Evolutionary conservation across 257 asterid species (phyloP).

Genomic region (Lycium barbarum): DNA sequence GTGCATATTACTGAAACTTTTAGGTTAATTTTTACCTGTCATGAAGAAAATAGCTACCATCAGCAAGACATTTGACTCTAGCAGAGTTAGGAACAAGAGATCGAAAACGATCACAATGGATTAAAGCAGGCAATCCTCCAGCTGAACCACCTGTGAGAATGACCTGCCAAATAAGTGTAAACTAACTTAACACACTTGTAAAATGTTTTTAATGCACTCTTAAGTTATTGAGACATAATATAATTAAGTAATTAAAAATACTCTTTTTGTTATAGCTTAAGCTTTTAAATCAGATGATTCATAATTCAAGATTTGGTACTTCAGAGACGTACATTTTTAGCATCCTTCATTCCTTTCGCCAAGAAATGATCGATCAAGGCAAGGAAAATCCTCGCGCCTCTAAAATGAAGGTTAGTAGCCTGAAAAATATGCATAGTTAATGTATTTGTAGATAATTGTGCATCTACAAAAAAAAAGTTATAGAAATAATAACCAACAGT

Average conservation of each 20-base stretch:
- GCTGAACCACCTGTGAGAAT: slow-evolving; percentile 71
- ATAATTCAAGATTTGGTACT: background rate
- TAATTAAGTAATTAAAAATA: background rate
- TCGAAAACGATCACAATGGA: slow-evolving; percentile 58
- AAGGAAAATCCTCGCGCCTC: slow-evolving; percentile 29
- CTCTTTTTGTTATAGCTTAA: background rate
- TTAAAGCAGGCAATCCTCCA: slow-evolving; percentile 62
- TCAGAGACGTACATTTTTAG: slow-evolving; percentile 21
- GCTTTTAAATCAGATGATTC: background rate
- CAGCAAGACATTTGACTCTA: slow-evolving; percentile 37
- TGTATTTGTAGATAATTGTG: too few species aligned
- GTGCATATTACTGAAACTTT: too few species aligned
- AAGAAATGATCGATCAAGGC: slow-evolving; percentile 17
- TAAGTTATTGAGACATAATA: background rate
- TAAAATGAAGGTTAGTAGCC: slow-evolving; percentile 4
- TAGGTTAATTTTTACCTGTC: slow-evolving; percentile 25
- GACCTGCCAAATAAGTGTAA: slow-evolving; percentile 58
- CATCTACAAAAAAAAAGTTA: too few species aligned
- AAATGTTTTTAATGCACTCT: too few species aligned
- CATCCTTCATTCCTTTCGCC: slow-evolving; percentile 31
- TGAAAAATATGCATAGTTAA: background rate
- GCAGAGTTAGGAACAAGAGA: slow-evolving; percentile 9
- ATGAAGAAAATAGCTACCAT: slow-evolving; percentile 27
- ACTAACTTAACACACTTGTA: slow-evolving; percentile 39
- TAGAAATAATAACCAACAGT: too few species aligned